Conservation (phyloP, 2,329 filamentous ascomycete species). For the Colletotrichum sp. region DNA sequence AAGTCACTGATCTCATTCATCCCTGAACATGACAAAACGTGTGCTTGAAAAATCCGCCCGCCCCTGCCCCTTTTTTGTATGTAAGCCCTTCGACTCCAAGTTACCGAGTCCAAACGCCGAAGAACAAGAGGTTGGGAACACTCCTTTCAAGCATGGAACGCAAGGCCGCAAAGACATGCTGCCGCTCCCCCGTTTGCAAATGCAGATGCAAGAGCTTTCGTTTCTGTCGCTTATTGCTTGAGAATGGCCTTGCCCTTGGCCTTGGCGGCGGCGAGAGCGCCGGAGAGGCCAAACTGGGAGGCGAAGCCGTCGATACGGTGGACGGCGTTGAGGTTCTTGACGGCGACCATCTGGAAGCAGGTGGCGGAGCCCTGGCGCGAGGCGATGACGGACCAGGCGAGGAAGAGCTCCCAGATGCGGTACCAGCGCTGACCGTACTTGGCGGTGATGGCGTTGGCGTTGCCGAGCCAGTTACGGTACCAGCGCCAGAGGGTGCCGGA, state of each 20-base stretch:
- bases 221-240: background rate
- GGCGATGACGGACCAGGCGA: slow-evolving; percentile 83
- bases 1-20: background rate
- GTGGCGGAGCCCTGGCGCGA: slow-evolving; percentile 84
- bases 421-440: slow-evolving; percentile 98
- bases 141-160: background rate
- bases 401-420: slow-evolving; percentile 93
- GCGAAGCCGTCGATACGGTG: slow-evolving; percentile 79
- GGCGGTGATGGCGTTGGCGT: slow-evolving; percentile 87
- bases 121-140: background rate
- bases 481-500: slow-evolving; percentile 96
- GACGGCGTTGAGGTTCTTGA: slow-evolving; percentile 90
- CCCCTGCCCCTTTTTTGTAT: background rate
- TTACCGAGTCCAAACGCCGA: background rate
- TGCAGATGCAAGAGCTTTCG: background rate
- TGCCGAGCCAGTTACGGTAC: slow-evolving; percentile 98
- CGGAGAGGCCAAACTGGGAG: slow-evolving; percentile 71
- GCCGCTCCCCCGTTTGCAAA: background rate
- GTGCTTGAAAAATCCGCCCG: background rate
- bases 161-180: background rate
- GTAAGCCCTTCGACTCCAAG: background rate
- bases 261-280: slow-evolving; percentile 53
- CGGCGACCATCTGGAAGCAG: slow-evolving; percentile 84
- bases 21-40: background rate
- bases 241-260: slow-evolving; percentile 26